Percentiles rank a stretch among this genome's conserved stretches.
Conservation (phyloP, 305 asterid genomes). For the Fraxinus floribunda region DNA sequence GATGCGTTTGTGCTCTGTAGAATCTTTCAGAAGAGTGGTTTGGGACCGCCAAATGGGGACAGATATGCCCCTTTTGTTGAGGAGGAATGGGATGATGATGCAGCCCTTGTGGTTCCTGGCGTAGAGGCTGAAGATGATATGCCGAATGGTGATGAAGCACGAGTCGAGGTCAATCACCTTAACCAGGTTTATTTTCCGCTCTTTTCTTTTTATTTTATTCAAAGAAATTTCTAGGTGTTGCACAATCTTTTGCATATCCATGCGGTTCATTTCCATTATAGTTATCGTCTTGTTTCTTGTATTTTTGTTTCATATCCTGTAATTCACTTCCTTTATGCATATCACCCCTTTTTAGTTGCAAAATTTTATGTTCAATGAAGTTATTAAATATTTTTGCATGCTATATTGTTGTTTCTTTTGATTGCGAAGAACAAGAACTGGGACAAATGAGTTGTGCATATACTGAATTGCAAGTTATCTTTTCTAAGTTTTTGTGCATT, state of each 20-base stretch:
- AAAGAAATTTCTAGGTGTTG: neutral
- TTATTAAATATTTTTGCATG: neutral
- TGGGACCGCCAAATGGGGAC: slow-evolving; percentile 83
- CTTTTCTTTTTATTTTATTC: neutral
- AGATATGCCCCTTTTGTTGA: slow-evolving; percentile 82
- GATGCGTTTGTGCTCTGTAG: slow-evolving; percentile 94
- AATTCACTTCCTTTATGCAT: neutral
- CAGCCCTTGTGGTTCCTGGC: slow-evolving; percentile 39
- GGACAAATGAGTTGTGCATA: neutral
- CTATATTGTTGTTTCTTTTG: neutral
- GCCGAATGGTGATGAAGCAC: slow-evolving; percentile 35
- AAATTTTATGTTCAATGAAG: neutral
- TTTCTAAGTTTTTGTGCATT: neutral
- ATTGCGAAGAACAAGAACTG: neutral
- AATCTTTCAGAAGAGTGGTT: slow-evolving; percentile 43
- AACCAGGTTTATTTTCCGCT: slow-evolving; percentile 51
- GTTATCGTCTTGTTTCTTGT: neutral
- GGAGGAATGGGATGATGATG: slow-evolving; percentile 68
- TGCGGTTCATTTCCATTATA: neutral
- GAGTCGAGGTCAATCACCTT: slow-evolving; percentile 29
- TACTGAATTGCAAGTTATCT: neutral
- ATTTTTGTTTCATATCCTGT: neutral
- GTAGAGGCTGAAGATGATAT: slow-evolving; percentile 24
- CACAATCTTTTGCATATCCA: neutral
- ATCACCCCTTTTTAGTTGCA: neutral